Evolutionary conservation across 805 yeast genomes (phyloP).

Genomic region (Saturnispora serradocipensis): DNA sequence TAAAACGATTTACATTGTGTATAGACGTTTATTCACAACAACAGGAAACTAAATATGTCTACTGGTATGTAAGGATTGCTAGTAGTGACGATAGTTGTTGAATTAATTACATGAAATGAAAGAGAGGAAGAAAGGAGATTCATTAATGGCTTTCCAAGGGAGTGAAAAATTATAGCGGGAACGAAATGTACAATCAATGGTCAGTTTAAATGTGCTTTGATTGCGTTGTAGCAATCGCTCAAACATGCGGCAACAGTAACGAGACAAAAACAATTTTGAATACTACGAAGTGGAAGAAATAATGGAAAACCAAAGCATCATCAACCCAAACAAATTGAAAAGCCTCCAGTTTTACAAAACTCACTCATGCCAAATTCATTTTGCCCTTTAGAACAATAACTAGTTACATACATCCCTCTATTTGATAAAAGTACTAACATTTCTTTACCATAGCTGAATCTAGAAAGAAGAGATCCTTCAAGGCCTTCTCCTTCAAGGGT

Average conservation of each 20-base stretch:
- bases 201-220: no score
- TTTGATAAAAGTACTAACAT: conserved; percentile 19
- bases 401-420: not conserved
- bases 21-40: not conserved
- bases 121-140: not conserved
- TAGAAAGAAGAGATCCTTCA: conserved; percentile 85
- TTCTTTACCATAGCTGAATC: conserved; percentile 33
- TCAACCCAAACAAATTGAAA: no score
- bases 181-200: no score
- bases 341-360: no score
- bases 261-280: no score
- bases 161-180: not conserved
- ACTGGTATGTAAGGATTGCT: conserved; percentile 11
- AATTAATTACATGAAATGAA: not conserved
- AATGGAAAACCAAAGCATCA: no score
- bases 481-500: conserved; percentile 98
- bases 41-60: conserved; percentile 10
- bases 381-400: no score
- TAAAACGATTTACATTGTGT: not conserved
- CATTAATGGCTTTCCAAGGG: not conserved
- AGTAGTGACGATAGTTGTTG: not conserved
- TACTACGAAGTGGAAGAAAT: no score
- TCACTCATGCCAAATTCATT: no score
- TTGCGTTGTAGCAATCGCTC: no score
- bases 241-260: no score